These are phyloP conservation scores for Echeveria elegans DNA, from an alignment of 164 flowering plant genomes.

Conservation along the genomic window DNA sequence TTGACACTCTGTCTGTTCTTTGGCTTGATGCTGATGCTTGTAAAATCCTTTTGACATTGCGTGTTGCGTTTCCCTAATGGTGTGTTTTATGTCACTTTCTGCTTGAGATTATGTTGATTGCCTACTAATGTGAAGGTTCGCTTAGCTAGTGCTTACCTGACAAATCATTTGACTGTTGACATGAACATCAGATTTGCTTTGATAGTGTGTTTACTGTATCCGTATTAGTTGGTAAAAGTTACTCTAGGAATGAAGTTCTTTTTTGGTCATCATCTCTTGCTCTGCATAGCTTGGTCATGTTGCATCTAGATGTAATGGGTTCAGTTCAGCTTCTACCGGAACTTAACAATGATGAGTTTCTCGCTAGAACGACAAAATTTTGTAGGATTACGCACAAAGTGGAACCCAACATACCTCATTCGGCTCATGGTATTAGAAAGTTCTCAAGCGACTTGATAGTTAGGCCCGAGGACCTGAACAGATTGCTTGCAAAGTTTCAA, in stretches of 20 bases:
- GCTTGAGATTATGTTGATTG: not conserved
- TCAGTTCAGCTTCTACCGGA: no score
- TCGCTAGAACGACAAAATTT: constrained; percentile 67
- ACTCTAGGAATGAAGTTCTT: no score
- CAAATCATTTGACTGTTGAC: not conserved
- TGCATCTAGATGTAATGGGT: no score
- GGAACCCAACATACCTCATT: constrained; percentile 84
- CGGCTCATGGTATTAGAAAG: constrained; percentile 68
- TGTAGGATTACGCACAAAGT: constrained; percentile 91
- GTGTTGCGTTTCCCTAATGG: constrained; percentile 62
- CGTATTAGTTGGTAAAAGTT: no score
- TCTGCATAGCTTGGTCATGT: no score
- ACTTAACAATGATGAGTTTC: not conserved
- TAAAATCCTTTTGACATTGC: constrained; percentile 85
- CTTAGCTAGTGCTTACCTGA: no score
- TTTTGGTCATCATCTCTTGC: no score
- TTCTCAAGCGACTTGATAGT: constrained; percentile 76
- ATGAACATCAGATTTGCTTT: no score
- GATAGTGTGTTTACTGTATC: not conserved
- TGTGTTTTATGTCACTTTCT: constrained; percentile 13
- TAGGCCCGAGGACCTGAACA: constrained; percentile 82
- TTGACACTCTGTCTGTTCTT: constrained; percentile 50
- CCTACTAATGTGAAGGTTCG: not conserved
- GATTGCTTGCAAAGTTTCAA: constrained; percentile 80
- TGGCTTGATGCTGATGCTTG: constrained; percentile 62